Evolutionary conservation across 1,139 yeast species (phyloP).

Genomic region (Candida pseudoviswanathii): DNA sequence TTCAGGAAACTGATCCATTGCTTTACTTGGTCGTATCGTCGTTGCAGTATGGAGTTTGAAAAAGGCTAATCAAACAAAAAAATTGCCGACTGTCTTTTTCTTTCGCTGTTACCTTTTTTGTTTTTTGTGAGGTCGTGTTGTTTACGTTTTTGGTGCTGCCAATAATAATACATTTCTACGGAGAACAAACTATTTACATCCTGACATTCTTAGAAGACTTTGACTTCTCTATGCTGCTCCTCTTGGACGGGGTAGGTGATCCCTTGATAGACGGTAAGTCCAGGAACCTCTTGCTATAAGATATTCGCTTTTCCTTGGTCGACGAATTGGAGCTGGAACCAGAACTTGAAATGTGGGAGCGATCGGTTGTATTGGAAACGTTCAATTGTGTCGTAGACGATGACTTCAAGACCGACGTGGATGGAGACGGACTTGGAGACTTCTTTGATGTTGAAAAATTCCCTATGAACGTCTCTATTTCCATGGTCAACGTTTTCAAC

Average conservation of each 20-base stretch:
- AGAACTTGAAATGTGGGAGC: constrained; percentile 2
- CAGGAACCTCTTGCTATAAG: constrained; percentile 16
- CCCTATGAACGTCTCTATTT: constrained; percentile 15
- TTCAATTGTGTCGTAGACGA: constrained; percentile 29
- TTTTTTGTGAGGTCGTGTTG: neutral
- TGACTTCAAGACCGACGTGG: constrained; percentile 19
- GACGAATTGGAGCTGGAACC: neutral
- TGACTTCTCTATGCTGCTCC: constrained; percentile 4
- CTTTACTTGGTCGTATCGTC: neutral
- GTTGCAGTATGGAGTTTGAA: neutral
- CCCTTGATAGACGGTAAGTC: constrained; percentile 18
- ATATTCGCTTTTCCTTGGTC: constrained; percentile 12
- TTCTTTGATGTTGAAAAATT: neutral
- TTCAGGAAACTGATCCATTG: constrained; percentile 21
- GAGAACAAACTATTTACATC: neutral
- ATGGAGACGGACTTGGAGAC: neutral
- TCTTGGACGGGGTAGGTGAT: constrained; percentile 13
- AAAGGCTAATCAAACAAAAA: neutral
- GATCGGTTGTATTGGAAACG: constrained; percentile 7
- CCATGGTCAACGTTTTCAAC: constrained; percentile 16
- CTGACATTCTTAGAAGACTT: constrained; percentile 6
- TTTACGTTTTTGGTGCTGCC: neutral
- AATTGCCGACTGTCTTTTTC: neutral
- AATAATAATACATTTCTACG: neutral
- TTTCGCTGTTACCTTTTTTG: neutral